A percentile compares a stretch with the other conserved stretches of the same genome.
Conservation (phyloP, 179 eudicot species). For the Sideroxylon spinosum region DNA sequence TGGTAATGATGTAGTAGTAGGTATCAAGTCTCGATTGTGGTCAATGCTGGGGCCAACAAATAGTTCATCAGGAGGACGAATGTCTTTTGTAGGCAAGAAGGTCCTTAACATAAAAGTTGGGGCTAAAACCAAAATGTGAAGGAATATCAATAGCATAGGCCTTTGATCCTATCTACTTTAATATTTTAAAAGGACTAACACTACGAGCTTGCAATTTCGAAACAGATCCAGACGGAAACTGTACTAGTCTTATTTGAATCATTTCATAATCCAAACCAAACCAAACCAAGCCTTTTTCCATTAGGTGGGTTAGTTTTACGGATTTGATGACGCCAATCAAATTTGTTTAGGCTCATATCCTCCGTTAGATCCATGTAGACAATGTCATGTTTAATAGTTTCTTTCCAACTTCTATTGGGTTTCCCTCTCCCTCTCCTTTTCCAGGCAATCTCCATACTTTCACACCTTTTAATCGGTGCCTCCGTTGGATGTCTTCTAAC, state of each 20-base stretch:
- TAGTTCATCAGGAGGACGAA: not conserved
- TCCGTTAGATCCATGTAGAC: too few relatives aligned
- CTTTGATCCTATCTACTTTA: not conserved
- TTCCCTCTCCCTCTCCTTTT: too few relatives aligned
- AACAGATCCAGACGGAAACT: not conserved
- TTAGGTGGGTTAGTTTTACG: too few relatives aligned
- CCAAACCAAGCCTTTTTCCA: too few relatives aligned
- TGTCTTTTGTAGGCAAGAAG: not conserved
- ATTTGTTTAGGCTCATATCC: too few relatives aligned
- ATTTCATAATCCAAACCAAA: not conserved
- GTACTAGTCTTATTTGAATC: not conserved
- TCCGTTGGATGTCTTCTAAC: too few relatives aligned
- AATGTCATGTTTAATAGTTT: too few relatives aligned
- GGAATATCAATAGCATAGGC: not conserved
- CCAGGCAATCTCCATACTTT: too few relatives aligned
- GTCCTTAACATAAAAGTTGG: not conserved
- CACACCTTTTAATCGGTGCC: too few relatives aligned
- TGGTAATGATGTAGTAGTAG: not conserved
- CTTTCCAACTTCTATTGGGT: too few relatives aligned
- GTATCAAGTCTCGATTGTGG: too few relatives aligned
- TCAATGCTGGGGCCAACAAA: not conserved
- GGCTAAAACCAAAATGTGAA: not conserved
- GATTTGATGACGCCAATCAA: too few relatives aligned
- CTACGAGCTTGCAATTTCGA: not conserved
- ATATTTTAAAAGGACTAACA: not conserved